Conservation (phyloP, 306 rosid genomes). For the Lagenaria siceraria region DNA sequence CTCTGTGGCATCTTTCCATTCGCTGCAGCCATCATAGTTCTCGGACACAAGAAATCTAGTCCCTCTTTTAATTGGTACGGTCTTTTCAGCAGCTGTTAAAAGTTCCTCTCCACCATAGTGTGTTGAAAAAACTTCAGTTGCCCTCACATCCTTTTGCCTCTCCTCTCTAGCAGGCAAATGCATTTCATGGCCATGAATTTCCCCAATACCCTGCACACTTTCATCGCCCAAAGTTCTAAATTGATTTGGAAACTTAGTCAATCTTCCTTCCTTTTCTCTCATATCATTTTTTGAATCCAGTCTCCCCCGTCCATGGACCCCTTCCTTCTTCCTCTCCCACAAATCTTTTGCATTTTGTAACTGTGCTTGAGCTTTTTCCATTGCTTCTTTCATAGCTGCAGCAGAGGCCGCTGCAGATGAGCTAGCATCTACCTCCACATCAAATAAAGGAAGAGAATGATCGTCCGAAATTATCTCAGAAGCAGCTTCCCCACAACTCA, state of each 20-base stretch:
- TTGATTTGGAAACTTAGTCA: constrained; percentile 18
- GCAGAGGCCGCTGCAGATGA: constrained; percentile 69
- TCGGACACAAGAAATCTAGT: constrained; percentile 39
- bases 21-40: constrained; percentile 33
- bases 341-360: constrained; percentile 43
- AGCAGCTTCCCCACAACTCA: constrained; percentile 23
- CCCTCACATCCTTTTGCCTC: constrained; percentile 34
- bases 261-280: constrained; percentile 24
- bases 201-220: constrained; percentile 21
- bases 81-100: constrained; percentile 15
- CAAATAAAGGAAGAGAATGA: constrained; percentile 61
- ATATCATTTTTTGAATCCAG: constrained; percentile 27
- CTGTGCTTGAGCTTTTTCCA: constrained; percentile 48
- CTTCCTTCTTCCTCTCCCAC: constrained; percentile 49
- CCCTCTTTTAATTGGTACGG: constrained; percentile 19
- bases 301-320: constrained; percentile 24
- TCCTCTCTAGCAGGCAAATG: constrained; percentile 31
- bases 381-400: constrained; percentile 55
- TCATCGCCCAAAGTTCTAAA: constrained; percentile 27
- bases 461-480: constrained; percentile 35
- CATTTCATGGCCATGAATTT: constrained; percentile 21
- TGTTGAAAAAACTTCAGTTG: constrained; percentile 25
- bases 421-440: constrained; percentile 74
- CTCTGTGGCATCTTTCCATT: constrained; percentile 69
- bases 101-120: constrained; percentile 24